Percentiles rank a stretch among this genome's conserved stretches.
These are phyloP conservation scores for Boletus semigastroideus DNA, from an alignment of 1,284 basidiomycete genomes.

Conservation along the genomic window DNA sequence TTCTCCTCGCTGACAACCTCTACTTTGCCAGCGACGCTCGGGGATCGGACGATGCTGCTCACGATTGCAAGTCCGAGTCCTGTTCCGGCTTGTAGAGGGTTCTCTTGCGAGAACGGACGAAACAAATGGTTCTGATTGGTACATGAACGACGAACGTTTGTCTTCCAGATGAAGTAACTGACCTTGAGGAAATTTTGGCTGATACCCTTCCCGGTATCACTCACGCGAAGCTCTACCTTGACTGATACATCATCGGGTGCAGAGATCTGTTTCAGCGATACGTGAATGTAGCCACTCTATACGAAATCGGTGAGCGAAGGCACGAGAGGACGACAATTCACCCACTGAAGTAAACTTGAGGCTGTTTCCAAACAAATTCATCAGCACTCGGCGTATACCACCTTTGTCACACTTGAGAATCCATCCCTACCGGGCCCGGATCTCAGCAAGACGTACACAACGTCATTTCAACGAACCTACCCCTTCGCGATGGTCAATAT, in stretches of 20 bases:
- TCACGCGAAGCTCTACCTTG: slow-evolving; percentile 82
- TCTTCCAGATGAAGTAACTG: slow-evolving; percentile 3
- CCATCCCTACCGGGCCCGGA: slow-evolving; percentile 66
- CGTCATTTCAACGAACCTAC: slow-evolving; percentile 40
- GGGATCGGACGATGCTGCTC: slow-evolving; percentile 87
- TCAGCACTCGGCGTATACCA: slow-evolving; percentile 87
- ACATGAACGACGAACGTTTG: slow-evolving; percentile 12
- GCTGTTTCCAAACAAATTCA: slow-evolving; percentile 96
- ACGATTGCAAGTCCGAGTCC: slow-evolving; percentile 97
- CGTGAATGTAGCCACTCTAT: slow-evolving; percentile 85
- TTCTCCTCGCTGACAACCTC: slow-evolving; percentile 89
- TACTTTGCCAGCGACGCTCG: slow-evolving; percentile 84
- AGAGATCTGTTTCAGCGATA: slow-evolving; percentile 77
- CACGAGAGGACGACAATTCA: slow-evolving; percentile 4
- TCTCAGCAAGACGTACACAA: slow-evolving; percentile 8
- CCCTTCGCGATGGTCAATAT: slow-evolving; percentile 72
- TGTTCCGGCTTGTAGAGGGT: slow-evolving; percentile 88
- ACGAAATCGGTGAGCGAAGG: slow-evolving; percentile 15
- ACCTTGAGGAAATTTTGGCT: slow-evolving; percentile 86
- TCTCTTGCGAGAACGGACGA: slow-evolving; percentile 95
- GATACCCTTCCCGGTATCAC: slow-evolving; percentile 93
- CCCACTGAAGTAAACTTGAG: slow-evolving; percentile 85
- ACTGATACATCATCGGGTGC: slow-evolving; percentile 53
- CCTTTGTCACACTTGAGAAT: slow-evolving; percentile 87
- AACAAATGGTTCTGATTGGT: slow-evolving; percentile 82